Conservation (phyloP, 371 early-diverging fungal species). For the Scutellospora calospora region DNA sequence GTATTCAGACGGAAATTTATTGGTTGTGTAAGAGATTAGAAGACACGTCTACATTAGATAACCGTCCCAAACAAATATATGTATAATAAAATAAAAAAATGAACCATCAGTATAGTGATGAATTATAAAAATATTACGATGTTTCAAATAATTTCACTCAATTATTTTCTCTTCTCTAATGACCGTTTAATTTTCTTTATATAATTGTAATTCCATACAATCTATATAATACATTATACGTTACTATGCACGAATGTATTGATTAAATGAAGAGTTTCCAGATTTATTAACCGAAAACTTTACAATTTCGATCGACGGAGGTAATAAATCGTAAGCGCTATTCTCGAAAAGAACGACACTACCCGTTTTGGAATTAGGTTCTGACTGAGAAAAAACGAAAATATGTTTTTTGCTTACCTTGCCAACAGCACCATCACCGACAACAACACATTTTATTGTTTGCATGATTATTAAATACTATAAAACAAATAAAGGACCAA, state of each 20-base stretch:
- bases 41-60: constrained; percentile 82
- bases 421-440: constrained; percentile 99
- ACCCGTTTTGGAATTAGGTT: background rate
- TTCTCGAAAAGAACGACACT: background rate
- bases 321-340: too few relatives aligned
- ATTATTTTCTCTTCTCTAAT: too few relatives aligned
- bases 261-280: too few relatives aligned
- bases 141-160: too few relatives aligned
- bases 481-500: background rate
- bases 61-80: constrained; percentile 2
- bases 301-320: background rate
- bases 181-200: too few relatives aligned
- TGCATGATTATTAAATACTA: constrained; percentile 62
- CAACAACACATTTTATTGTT: constrained; percentile 94
- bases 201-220: too few relatives aligned
- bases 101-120: background rate
- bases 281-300: too few relatives aligned
- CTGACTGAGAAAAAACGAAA: background rate
- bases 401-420: constrained; percentile 68
- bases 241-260: too few relatives aligned
- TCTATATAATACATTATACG: too few relatives aligned
- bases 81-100: background rate
- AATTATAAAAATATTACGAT: background rate
- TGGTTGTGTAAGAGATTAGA: constrained; percentile 97
- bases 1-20: constrained; percentile 98